Evolutionary conservation across 441 rosid species (phyloP).

Genomic region (Hura crepitans): DNA sequence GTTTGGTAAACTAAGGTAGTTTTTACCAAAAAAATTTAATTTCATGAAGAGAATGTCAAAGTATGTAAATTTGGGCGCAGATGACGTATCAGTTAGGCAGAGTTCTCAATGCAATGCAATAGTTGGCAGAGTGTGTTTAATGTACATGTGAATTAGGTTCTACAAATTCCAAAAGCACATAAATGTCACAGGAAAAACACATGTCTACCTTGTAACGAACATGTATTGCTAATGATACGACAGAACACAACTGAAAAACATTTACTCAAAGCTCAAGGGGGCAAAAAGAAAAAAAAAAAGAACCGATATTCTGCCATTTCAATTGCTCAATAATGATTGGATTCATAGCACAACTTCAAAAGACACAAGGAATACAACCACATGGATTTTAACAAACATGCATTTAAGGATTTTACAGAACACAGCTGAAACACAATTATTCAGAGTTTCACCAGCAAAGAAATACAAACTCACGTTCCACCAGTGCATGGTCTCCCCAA

Average conservation of each 20-base stretch:
- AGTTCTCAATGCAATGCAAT: not conserved
- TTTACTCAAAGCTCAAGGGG: not conserved
- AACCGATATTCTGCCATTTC: slow-evolving; percentile 61
- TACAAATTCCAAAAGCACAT: not conserved
- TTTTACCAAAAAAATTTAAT: not conserved
- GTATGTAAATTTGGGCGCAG: too few species aligned
- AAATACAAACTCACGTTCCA: slow-evolving; percentile 61
- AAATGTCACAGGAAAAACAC: not conserved
- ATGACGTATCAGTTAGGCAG: not conserved
- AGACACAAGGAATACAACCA: not conserved
- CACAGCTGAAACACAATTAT: not conserved
- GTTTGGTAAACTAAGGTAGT: not conserved
- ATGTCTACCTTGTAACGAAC: not conserved
- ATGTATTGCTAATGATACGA: not conserved
- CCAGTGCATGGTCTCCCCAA: slow-evolving; percentile 86
- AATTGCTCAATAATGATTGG: not conserved
- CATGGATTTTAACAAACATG: not conserved
- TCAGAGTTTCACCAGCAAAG: not conserved
- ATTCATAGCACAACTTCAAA: not conserved
- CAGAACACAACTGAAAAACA: not conserved
- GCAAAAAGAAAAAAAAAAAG: too few species aligned
- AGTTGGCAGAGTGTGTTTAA: not conserved
- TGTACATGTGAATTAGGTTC: not conserved
- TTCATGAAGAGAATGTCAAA: not conserved
- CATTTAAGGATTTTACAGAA: slow-evolving; percentile 1